Evolutionary conservation across 345 rosid species (phyloP).

Genomic region (Citrus medica): DNA sequence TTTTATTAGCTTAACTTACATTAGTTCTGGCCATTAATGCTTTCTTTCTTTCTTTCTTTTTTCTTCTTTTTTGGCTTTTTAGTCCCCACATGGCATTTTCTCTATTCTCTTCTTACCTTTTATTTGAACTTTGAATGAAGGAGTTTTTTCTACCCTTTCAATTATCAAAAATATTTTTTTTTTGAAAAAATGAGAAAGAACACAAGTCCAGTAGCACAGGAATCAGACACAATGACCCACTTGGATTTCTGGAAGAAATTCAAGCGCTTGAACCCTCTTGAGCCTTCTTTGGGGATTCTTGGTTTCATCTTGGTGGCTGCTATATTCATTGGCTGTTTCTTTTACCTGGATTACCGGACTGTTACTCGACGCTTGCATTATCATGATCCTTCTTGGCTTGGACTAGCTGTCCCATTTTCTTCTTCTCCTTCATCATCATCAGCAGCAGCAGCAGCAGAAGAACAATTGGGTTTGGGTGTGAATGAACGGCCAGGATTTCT

Average conservation of each 20-base stretch:
- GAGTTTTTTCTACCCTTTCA: background rate
- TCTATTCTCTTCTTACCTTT: background rate
- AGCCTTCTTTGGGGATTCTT: conserved; percentile 40
- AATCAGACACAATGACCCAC: conserved; percentile 27
- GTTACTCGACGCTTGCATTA: conserved; percentile 22
- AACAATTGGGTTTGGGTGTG: background rate
- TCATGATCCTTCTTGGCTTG: conserved; percentile 33
- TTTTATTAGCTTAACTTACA: background rate
- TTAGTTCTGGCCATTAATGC: conserved; percentile 7
- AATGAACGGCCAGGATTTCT: conserved; percentile 43
- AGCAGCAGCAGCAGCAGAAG: background rate
- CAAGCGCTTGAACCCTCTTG: conserved; percentile 44
- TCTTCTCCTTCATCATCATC: background rate
- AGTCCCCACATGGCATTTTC: background rate
- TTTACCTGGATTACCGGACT: conserved; percentile 40
- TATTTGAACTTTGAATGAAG: background rate
- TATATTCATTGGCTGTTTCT: conserved; percentile 41
- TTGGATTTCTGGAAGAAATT: conserved; percentile 34
- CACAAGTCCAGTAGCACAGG: background rate
- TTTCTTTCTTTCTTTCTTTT: background rate
- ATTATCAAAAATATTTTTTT: background rate
- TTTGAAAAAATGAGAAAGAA: background rate
- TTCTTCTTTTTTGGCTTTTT: background rate
- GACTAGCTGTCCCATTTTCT: conserved; percentile 15
- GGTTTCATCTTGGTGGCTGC: conserved; percentile 41